Base-by-base conservation (phyloP, 768 basidiomycete species). In the Psilocybe azurescens region DNA sequence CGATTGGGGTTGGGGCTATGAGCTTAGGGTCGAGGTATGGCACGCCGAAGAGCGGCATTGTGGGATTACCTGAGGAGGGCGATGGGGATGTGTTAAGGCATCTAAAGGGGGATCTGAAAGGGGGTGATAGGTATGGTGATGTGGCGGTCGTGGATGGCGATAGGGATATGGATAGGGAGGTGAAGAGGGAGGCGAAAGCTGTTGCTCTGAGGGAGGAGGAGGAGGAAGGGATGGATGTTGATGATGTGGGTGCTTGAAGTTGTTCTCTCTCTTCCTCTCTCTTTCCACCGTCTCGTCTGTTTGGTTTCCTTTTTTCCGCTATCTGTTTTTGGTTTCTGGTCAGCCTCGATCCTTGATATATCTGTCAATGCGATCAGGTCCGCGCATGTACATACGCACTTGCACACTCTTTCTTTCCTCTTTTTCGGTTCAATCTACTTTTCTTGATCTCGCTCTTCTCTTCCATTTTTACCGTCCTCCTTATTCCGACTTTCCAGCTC, bases 21-120 rank as follows among this genome's bases (percentile, higher is more conserved):
- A 69, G 67, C 2, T 49, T 75, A 28, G 70, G 61, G 38, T 69
- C 69, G 59, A 53, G 67, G 56, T 70, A 65, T 55, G 66, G 66
- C 53, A 74, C 70, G 52, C 53, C 39, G 48, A 67, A 63, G 66
- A 73, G 67, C 18, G 50, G 59, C 5, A 53, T 61, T 14, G 62
- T 63, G 18, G 70, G 60, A 29, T 53, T 74, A 33, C 66, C 67
- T 13, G 65, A 66, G 48, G 72, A 72, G 24, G 71, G 63, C 7
- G 64, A 60, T 24, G 63, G 11, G 14, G 41, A 29, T 53, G 59
- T 9, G 39, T 36, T 39, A 58, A 18, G 8, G 16, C 50, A 24
- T 36, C 33, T n/a, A 20, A 29, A 28, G 30, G 53, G 54, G 46
- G 53, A 58, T 56, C 28, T 30, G 20, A 56, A 41, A 13, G 53